Evolutionary conservation across 148 eudicot genomes (phyloP).

Genomic region (Beta vulgaris): DNA sequence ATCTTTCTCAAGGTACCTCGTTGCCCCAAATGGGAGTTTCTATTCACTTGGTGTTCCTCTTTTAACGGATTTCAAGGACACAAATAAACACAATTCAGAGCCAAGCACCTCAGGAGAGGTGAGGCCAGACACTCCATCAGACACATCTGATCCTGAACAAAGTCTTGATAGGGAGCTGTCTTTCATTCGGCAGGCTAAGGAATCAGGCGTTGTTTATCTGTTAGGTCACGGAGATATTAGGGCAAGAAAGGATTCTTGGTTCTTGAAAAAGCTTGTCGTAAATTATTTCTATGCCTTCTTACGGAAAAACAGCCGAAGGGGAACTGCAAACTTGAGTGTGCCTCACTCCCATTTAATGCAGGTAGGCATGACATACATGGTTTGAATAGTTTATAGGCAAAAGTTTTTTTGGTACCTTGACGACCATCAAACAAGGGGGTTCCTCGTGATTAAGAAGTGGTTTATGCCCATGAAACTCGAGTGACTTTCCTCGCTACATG

Average conservation of each 20-base stretch:
- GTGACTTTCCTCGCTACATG: conserved; percentile 14
- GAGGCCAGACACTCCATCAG: conserved; percentile 32
- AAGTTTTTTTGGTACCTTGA: conserved; percentile 7
- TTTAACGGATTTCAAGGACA: conserved; percentile 50
- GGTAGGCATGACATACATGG: conserved; percentile 98
- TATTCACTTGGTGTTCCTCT: conserved; percentile 81
- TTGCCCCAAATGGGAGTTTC: conserved; percentile 75
- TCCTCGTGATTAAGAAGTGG: background rate
- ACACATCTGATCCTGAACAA: conserved; percentile 58
- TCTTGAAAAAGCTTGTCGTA: conserved; percentile 81
- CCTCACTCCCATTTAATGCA: conserved; percentile 89
- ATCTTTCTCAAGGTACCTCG: conserved; percentile 43
- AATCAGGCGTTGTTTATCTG: conserved; percentile 93
- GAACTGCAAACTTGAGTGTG: conserved; percentile 80
- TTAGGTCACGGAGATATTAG: conserved; percentile 95
- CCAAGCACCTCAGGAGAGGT: conserved; percentile 58
- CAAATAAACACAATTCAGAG: conserved; percentile 34
- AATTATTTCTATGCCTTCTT: conserved; percentile 92
- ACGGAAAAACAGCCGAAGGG: conserved; percentile 89
- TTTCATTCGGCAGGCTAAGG: conserved; percentile 77
- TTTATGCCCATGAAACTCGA: conserved; percentile 1
- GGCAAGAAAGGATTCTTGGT: conserved; percentile 96
- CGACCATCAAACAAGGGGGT: conserved; percentile 5
- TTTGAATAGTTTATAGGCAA: conserved; percentile 38
- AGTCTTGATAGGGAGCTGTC: conserved; percentile 86